Base-by-base conservation (phyloP, 495 filamentous ascomycete genomes). In the Tuber umbilicatum region DNA sequence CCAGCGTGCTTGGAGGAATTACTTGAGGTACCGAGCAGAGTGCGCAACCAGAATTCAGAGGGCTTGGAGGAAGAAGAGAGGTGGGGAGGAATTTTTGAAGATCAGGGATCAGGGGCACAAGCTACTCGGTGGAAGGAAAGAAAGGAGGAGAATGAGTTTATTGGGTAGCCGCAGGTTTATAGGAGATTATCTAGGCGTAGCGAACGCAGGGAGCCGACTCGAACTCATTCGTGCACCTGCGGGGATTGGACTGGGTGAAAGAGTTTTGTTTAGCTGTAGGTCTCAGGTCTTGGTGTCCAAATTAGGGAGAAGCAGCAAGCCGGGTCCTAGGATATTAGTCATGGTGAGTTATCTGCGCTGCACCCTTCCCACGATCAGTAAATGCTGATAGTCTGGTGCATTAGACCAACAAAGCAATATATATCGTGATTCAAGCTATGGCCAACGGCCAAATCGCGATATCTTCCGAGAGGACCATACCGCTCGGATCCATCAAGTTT, bases 1-100 rank as follows among this genome's bases (percentile, higher is more conserved):
- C 77, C 96, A 99, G 83, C 89, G 96, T 74, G 94, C 95, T 77
- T 99, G 96, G 96, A 88, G 96, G 74, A 97, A 97, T 76, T 98
- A 97, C 78, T 86, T 98, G 47, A 89, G 94, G 19, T 97, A 98
- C 83, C 88, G 96, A 39, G 91, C 90, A 19, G 95, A 98, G 84
- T 93, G 93, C 76, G 95, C 95, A 16, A 97, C 90, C 37, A 89
- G 96, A 10, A 98, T 99, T 71, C 96, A 98, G 81, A 88, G 93
- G 64, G 93, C 94, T 85, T 98, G 96, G 95, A 88, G 95, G 73
- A 94, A 93, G 83, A 91, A 92, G 83, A 92, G 89, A 64, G 92
- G 93, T 50, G 94, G 94, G 50, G 89, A 92, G 72, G 93, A 97
- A 80, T 94, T 93, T 78, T 88, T 97, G 67, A 89, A 94, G 83